phyloP scores from a whole-genome alignment of 495 filamentous ascomycete species.

The Penicillium nucicola region DNA sequence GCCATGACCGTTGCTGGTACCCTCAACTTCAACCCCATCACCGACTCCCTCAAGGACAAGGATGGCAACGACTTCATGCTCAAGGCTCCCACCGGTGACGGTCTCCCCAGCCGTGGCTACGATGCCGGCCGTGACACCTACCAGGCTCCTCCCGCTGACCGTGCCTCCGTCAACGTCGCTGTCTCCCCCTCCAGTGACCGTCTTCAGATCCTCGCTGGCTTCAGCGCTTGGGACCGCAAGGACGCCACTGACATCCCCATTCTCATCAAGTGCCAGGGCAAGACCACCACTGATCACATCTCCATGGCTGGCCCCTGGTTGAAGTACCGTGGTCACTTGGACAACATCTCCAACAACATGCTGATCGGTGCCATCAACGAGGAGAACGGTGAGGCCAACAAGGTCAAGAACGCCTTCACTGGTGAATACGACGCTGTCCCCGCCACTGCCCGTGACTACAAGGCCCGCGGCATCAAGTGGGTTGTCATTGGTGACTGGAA shows the following conservation, averaged over 20 bases:
- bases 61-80: slow-evolving; percentile 97
- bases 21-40: slow-evolving; percentile 95
- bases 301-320: slow-evolving; percentile 98
- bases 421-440: slow-evolving; percentile 85
- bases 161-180: slow-evolving; percentile 65
- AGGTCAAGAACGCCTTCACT: slow-evolving; percentile 87
- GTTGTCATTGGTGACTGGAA: slow-evolving; percentile 99
- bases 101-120: slow-evolving; percentile 78
- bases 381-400: slow-evolving; percentile 97
- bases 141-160: slow-evolving; percentile 89
- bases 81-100: slow-evolving; percentile 72
- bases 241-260: slow-evolving; percentile 85
- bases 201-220: slow-evolving; percentile 86
- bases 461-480: slow-evolving; percentile 92
- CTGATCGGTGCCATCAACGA: slow-evolving; percentile 96
- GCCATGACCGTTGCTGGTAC: slow-evolving; percentile 87
- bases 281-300: slow-evolving; percentile 99
- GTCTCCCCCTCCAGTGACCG: slow-evolving; percentile 90
- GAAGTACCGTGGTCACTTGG: slow-evolving; percentile 99
- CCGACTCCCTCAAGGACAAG: slow-evolving; percentile 90
- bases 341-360: slow-evolving; percentile 99
- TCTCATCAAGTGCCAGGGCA: slow-evolving; percentile 95
- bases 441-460: slow-evolving; percentile 95
- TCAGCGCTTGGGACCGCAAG: slow-evolving; percentile 91
- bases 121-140: slow-evolving; percentile 95